These are phyloP conservation scores for Vachellia collinsii DNA, from an alignment of 306 rosid genomes.

Conservation along the genomic window DNA sequence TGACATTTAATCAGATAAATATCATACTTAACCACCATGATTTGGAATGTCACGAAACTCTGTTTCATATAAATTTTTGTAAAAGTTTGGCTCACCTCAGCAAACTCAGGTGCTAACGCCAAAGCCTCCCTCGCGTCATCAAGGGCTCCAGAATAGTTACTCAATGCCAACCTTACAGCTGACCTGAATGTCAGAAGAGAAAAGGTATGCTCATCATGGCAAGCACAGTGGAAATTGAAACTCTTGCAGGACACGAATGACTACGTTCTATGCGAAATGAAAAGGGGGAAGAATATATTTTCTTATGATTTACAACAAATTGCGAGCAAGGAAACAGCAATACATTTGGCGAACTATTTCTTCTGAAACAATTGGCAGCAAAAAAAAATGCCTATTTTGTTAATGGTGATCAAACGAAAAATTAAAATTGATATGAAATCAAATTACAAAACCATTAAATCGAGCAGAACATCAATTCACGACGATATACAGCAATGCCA, in stretches of 20 bases:
- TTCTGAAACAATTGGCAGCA: not conserved
- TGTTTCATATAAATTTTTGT: not conserved
- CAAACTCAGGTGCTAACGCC: conserved; percentile 59
- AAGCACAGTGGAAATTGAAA: not conserved
- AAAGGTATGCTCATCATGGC: not conserved
- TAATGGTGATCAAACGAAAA: not conserved
- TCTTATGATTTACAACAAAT: not conserved
- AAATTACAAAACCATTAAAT: not conserved
- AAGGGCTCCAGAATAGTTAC: conserved; percentile 70
- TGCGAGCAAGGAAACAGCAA: not conserved
- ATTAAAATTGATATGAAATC: not conserved
- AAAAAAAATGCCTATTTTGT: conserved; percentile 2
- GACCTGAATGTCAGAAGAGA: conserved; percentile 58
- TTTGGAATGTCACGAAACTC: conserved; percentile 26
- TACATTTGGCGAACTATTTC: conserved; percentile 7
- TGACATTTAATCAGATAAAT: not conserved
- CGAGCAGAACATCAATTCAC: not conserved
- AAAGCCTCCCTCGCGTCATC: conserved; percentile 73
- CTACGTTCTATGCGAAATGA: not conserved
- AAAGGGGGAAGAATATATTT: not conserved
- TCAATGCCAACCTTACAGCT: conserved; percentile 63
- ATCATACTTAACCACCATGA: conserved; percentile 3
- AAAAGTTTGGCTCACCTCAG: conserved; percentile 59
- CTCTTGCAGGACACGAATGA: not conserved
- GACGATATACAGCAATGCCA: not conserved